Evolutionary conservation across 768 basidiomycete species (phyloP), one percentile per base, ranked within the genome.

Genomic region (Plicaturopsis crispa): DNA sequence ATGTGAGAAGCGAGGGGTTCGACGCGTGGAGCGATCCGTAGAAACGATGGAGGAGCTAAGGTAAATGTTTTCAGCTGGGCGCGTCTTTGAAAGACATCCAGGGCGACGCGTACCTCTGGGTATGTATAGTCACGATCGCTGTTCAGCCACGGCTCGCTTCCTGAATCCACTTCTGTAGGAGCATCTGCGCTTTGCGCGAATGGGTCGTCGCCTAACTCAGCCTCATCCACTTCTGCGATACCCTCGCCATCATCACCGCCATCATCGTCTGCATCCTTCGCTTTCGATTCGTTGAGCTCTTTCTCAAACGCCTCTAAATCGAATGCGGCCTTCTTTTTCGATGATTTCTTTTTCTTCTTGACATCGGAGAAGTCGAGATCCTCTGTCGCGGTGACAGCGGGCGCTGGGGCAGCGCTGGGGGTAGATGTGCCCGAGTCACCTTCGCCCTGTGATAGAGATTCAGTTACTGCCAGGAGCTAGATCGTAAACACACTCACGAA

Each of bases 41-140:
- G 67, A 97, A 96, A 28, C 96, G 87, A 14, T 78, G 81, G 41
- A 99, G 78, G 30, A 99, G 87, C 90, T 94, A 49, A n/a, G 36
- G 35, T 7, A 34, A 31, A 24, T 23, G 35, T 16, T 20, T 48
- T 39, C 36, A 26, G 19, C 20, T 31, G 36, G n/a, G n/a, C n/a
- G n/a, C n/a, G n/a, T 26, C 11, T 2, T 22, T 10, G 22, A 47
- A 21, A 32, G 23, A 20, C 4, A 33, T 41, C 24, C 14, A 23
- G 17, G 4, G 23, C 28, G 6, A n/a, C 8, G 49, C 72, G 34
- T 26, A 86, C 92, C 73, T 99, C 94, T 38, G 75, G 76, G 57
- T 98, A 99, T n/a, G 80, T 85, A 57, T 97, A 96, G 61, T 98
- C 94, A 31, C 94, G 77, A 60, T 97, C 93, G 46, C 80, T 87